Evolutionary conservation across 371 early-diverging fungal species (phyloP), one percentile per base, ranked within the genome.

Genomic region (Syncephalastrum monosporum): DNA sequence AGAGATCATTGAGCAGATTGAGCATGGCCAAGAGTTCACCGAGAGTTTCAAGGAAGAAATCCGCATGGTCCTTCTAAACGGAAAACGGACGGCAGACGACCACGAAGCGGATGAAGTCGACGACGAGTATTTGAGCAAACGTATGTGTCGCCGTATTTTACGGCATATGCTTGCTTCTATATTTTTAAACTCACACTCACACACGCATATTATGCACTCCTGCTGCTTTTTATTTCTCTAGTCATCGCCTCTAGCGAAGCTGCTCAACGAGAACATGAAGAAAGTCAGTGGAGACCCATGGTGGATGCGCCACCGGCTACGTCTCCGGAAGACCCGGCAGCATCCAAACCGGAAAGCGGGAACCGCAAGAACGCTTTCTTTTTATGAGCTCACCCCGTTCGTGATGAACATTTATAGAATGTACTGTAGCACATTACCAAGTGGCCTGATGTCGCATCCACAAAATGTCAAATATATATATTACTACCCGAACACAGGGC

Each of bases 81-180:
- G 59, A 17, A 61, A 67, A 27, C 47, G 53, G 5, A 52, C 42
- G 5, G 42, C 53, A 21, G 24, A 38, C 51, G 42, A 19, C 10
- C 23, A 14, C 0, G 61, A 61, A 5, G 64, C 62, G 5, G 69
- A 67, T 23, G 60, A 64, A 27, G 49, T 29, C 17, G 70, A 71
- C 50, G 74, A 74, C 55, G 74, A 69, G 15, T 79, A 75, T 47
- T 53, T 79, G 1, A 65, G 71, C 15, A 63, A 65, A 27, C 50
- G 79, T 75, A 47, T 47, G 19, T 27, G 29, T 6, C 10, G 21
- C 6, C 14, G 2, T 4, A 48, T 17, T 45, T 24, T 16, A 21
- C 15, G 25, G 15, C 42, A 12, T 17, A 6, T 19, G 43, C 3
- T n/a, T 19, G 43, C 13, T 6, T 46, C 33, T 15, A 15, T 45